These are phyloP conservation scores for Pythium chondricola DNA, from an alignment of 352 stramenopile genomes.

Conservation along the genomic window DNA sequence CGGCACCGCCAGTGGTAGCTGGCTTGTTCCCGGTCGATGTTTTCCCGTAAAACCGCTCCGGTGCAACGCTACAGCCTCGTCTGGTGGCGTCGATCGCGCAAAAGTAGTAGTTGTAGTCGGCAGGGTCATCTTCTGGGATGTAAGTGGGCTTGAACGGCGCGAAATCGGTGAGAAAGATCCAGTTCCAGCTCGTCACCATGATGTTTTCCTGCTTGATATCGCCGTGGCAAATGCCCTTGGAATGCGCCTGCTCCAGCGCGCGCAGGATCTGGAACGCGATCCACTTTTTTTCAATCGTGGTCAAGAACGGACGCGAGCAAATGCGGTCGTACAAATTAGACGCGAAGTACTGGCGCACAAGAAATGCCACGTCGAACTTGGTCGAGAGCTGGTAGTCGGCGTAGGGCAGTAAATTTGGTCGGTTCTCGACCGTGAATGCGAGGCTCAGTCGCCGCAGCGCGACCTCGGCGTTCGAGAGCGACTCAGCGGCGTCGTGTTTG, in stretches of 20 bases:
- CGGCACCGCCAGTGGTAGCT: background rate
- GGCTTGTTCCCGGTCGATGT: slow-evolving; percentile 10
- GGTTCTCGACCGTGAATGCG: slow-evolving; percentile 59
- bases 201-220: slow-evolving; percentile 99
- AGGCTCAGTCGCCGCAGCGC: slow-evolving; percentile 44
- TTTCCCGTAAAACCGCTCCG: slow-evolving; percentile 87
- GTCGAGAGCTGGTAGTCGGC: slow-evolving; percentile 68
- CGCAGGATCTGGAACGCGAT: slow-evolving; percentile 96
- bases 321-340: slow-evolving; percentile 97
- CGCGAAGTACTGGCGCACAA: slow-evolving; percentile 95
- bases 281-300: slow-evolving; percentile 95
- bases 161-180: slow-evolving; percentile 96
- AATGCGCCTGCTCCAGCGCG: slow-evolving; percentile 92
- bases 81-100: slow-evolving; percentile 77
- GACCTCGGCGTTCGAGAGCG: slow-evolving; percentile 43
- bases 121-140: slow-evolving; percentile 94
- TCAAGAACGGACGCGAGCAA: slow-evolving; percentile 93
- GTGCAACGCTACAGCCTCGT: slow-evolving; percentile 94
- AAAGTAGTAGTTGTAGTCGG: slow-evolving; percentile 95
- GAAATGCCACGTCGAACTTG: slow-evolving; percentile 86
- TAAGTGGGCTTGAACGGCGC: slow-evolving; percentile 93
- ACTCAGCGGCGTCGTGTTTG: slow-evolving; percentile 75
- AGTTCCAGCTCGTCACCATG: slow-evolving; percentile 97
- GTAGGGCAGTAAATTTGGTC: slow-evolving; percentile 82
- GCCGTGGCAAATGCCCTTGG: slow-evolving; percentile 92